Evolutionary conservation across 2,329 filamentous ascomycete genomes (phyloP).

Genomic region (Apiospora sp.): DNA sequence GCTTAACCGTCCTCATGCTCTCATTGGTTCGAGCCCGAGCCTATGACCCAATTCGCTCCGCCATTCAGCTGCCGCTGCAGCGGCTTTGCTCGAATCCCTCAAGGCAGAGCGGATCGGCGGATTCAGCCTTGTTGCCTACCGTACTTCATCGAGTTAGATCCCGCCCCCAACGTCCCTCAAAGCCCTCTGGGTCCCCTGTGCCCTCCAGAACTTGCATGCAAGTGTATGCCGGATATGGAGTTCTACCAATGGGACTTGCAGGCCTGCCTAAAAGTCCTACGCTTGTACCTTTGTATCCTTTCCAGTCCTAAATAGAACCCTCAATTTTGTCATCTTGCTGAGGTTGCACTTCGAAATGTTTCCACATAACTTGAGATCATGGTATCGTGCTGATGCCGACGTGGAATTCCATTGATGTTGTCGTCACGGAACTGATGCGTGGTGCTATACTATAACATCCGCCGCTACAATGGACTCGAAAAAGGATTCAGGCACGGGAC

Average conservation of each 20-base stretch:
- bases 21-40: constrained; percentile 24
- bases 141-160: constrained; percentile 41
- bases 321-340: constrained; percentile 27
- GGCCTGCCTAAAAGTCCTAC: constrained; percentile 29
- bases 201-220: constrained; percentile 26
- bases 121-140: constrained; percentile 48
- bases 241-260: constrained; percentile 27
- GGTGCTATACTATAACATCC: constrained; percentile 8
- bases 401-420: constrained; percentile 22
- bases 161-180: constrained; percentile 43
- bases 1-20: not conserved
- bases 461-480: constrained; percentile 20
- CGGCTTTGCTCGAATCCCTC: constrained; percentile 20
- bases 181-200: constrained; percentile 29
- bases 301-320: constrained; percentile 29
- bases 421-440: not conserved
- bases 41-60: constrained; percentile 17
- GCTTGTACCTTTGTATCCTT: constrained; percentile 26
- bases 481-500: constrained; percentile 26
- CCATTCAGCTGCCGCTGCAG: constrained; percentile 20
- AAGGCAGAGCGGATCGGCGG: constrained; percentile 20
- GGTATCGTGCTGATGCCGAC: constrained; percentile 18
- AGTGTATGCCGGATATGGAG: constrained; percentile 23
- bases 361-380: constrained; percentile 26
- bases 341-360: constrained; percentile 27